Percentiles rank a stretch among this genome's conserved stretches.
These are phyloP conservation scores for Leccinum subgranulosum DNA, from an alignment of 768 basidiomycete genomes.

Conservation along the genomic window DNA sequence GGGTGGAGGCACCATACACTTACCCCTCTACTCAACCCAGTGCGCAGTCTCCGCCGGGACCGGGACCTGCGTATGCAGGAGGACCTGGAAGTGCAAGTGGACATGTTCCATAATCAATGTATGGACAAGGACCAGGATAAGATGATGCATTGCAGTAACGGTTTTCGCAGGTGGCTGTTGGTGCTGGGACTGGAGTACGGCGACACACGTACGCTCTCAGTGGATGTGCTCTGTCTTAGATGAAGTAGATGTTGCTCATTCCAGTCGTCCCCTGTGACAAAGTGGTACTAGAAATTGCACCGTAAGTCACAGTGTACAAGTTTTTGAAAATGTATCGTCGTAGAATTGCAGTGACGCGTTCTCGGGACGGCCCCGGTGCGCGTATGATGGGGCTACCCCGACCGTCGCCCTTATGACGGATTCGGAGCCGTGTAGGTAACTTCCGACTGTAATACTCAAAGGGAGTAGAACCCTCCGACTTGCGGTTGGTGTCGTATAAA, in stretches of 20 bases:
- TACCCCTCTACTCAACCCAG: constrained; percentile 14
- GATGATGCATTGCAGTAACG: constrained; percentile 28
- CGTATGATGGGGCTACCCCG: too few relatives aligned
- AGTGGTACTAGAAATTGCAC: neutral
- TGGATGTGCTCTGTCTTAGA: constrained; percentile 15
- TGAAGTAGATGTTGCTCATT: neutral
- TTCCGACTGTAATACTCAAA: too few relatives aligned
- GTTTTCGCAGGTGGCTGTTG: constrained; percentile 30
- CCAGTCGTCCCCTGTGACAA: neutral
- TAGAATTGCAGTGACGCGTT: too few relatives aligned
- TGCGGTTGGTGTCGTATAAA: too few relatives aligned
- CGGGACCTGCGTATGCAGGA: constrained; percentile 15
- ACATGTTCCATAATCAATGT: constrained; percentile 7
- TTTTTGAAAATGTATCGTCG: too few relatives aligned
- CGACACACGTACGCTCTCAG: constrained; percentile 21
- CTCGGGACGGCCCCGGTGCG: too few relatives aligned
- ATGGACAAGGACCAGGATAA: constrained; percentile 20
- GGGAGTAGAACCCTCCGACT: too few relatives aligned
- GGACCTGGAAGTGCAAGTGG: constrained; percentile 21
- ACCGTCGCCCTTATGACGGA: too few relatives aligned
- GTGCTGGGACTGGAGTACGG: constrained; percentile 17
- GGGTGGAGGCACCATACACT: constrained; percentile 11
- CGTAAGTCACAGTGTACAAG: neutral
- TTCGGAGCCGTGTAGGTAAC: too few relatives aligned
- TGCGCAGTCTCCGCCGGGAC: constrained; percentile 15